Evolutionary conservation across 2,329 filamentous ascomycete species (phyloP), one percentile per base, ranked within the genome.

Genomic region (Graphilbum ipis-grandicollis): DNA sequence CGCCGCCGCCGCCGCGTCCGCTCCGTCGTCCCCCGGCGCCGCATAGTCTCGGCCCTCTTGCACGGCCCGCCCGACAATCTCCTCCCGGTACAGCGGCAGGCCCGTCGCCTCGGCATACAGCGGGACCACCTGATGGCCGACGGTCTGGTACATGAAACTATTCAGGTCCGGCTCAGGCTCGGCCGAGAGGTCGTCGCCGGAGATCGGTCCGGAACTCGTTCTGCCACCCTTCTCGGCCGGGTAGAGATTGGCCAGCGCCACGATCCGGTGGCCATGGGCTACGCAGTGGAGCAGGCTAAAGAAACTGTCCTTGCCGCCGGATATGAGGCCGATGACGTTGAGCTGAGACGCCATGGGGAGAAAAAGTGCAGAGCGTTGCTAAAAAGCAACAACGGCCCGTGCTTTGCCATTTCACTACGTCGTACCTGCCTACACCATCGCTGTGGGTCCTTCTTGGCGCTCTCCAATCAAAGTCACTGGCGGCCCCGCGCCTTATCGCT

Each of bases 131-230:
- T 74, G 68, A 56, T 96, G 84, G 12, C 90, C 90, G 41, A 94
- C 82, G 3, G 90, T 98, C 63, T 98, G 90, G 63, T 96, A 98
- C 90, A 98, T 98, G 74, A 90, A 96, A 60, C 86, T 94, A 57
- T 98, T 84, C 48, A 93, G 67, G 54, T 96, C 82, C 39, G 67
- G 59, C 43, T 65, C 61, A 26, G 67, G 61, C 5, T 55, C 52
- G 21, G 52, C 55, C n/a, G n/a, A n/a, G n/a, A n/a, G n/a, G 6
- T 45, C 42, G 23, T 39, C 41, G 17, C 33, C 43, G 19, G 53
- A 60, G 6, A 7, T 13, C 8, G 26, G 21, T 10, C 21, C 21
- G 21, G 21, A 6, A 5, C 21, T 10, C 5, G 21, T 23, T 10
- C 21, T 10, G 34, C 42, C 46, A 33, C 47, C 39, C 26, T 13